Evolutionary conservation across 306 rosid species (phyloP), one percentile per base, ranked within the genome.

Genomic region (Vigna mungo): DNA sequence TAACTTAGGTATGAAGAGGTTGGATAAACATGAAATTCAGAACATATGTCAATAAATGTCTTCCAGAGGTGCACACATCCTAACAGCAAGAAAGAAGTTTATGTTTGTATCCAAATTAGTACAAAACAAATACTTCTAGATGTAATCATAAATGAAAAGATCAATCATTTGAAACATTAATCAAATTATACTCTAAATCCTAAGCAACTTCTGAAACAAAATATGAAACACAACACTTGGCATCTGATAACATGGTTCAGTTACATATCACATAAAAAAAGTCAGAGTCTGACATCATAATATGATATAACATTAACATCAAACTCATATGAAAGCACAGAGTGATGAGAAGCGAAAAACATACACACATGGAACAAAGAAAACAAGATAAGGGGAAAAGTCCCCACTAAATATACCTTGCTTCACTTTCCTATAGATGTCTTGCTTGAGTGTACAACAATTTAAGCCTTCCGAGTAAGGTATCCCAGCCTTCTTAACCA

Each of bases 211-310:
- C 55, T 49, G 41, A 55, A 69, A 75, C 58, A 27, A 60, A 68
- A 61, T 68, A 67, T 18, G 65, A 56, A 75, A 27, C 52, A 51
- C 61, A 75, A 32, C 23, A 52, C 18, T 64, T 74, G 44, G 66
- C 49, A 78, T 65, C 79, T 44, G 44, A 53, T 56, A 52, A 65
- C 76, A 68, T 17, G 60, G 27, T 56, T 48, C 47, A 64, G 21
- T 49, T 67, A 72, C 66, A 60, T 43, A 67, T 15, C 16, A 59
- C 59, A 53, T 30, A 72, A 78, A 71, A 78, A 71, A 68, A 51
- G 62, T 39, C 23, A 43, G 18, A 74, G 52, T 39, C 81, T 44
- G 23, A 54, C 20, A 34, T 56, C 30, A 41, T 46, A 20, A n/a
- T n/a, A n/a, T n/a, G n/a, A n/a, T n/a, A n/a, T n/a, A n/a, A n/a